Base-by-base conservation (phyloP, 768 basidiomycete species). In the Hygrophoropsis aurantiaca region DNA sequence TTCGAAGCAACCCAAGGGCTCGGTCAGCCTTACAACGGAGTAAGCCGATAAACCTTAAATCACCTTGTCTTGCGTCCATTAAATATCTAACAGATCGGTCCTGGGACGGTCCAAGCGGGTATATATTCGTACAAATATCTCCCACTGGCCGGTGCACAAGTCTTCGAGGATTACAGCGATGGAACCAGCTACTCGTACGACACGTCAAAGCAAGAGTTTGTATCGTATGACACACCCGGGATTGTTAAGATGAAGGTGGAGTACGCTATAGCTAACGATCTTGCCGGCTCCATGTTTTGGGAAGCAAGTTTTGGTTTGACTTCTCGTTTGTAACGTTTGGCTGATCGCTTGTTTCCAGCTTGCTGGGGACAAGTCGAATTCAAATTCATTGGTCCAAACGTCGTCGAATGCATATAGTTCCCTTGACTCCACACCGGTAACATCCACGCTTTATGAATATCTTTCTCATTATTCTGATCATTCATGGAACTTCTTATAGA, bases 151-250 rank as follows among this genome's bases (percentile, higher is more conserved):
- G 80, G 79, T 13, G 78, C 84, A 5, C 62, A 75, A 44, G 78
- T 89, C 34, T 77, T 73, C 58, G 81, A 90, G 61, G 87, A 92
- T 60, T 66, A 73, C 3, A 77, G 73, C 4, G 80, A 86, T 47
- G 80, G 89, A n/a, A 75, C 85, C 10, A 83, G 83, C 53, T 91
- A 90, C 64, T 85, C 85, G 11, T 92, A 90, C 65, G 81, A 91
- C 61, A 59, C 80, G 3, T 52, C 68, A n/a, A 85, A 74, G 55
- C 65, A 68, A 47, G 85, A 88, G 58, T 74, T 90, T 20, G 82
- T 91, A 25, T 83, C 81, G 3, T 90, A 90, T 64, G 90, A 93
- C 59, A 82, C 79, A 0, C 87, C 86, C 15, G 69, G 80, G 53
- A 82, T 90, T 55, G 80, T 78, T 43, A 72, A 65, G 44, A 54